A percentile compares a stretch with the other conserved stretches of the same genome.
phyloP scores from a whole-genome alignment of 176 grass and related monocot species.

The Phoenix roebelenii region DNA sequence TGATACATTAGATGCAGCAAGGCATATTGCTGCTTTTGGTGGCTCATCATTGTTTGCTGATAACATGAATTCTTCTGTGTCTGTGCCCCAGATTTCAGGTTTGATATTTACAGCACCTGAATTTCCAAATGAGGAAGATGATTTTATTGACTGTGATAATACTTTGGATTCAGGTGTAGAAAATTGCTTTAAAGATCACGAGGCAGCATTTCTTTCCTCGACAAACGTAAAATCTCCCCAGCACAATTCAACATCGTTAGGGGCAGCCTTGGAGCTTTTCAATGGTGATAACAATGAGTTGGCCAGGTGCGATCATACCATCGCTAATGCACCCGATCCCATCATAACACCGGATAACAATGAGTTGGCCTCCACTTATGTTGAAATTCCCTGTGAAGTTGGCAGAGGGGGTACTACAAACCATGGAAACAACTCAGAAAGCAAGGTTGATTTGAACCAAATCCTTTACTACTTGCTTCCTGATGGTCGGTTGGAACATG shows the following conservation, averaged over 20 bases:
- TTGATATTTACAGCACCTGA: not conserved
- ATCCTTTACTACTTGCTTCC: conserved; percentile 1
- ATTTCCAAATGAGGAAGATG: not conserved
- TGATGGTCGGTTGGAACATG: conserved; percentile 27
- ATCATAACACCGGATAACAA: not conserved
- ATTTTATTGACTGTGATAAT: too few relatives aligned
- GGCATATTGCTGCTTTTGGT: not conserved
- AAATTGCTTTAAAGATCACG: not conserved
- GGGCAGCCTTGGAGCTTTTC: conserved; percentile 8
- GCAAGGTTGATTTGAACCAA: conserved; percentile 14
- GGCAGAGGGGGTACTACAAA: not conserved
- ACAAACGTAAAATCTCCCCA: conserved; percentile 4
- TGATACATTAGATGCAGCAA: not conserved
- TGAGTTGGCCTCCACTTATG: conserved; percentile 6
- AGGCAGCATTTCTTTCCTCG: conserved; percentile 26
- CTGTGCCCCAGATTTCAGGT: conserved; percentile 4
- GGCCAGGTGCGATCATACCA: not conserved
- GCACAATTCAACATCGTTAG: conserved; percentile 11
- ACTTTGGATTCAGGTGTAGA: too few relatives aligned
- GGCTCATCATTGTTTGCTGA: not conserved
- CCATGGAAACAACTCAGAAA: conserved; percentile 1
- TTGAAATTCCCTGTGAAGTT: conserved; percentile 11
- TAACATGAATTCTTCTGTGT: conserved; percentile 4
- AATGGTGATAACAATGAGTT: conserved; percentile 7
- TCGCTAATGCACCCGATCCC: too few relatives aligned